Evolutionary conservation across 2,329 filamentous ascomycete genomes (phyloP).

Genomic region (Nemania bipapillata): DNA sequence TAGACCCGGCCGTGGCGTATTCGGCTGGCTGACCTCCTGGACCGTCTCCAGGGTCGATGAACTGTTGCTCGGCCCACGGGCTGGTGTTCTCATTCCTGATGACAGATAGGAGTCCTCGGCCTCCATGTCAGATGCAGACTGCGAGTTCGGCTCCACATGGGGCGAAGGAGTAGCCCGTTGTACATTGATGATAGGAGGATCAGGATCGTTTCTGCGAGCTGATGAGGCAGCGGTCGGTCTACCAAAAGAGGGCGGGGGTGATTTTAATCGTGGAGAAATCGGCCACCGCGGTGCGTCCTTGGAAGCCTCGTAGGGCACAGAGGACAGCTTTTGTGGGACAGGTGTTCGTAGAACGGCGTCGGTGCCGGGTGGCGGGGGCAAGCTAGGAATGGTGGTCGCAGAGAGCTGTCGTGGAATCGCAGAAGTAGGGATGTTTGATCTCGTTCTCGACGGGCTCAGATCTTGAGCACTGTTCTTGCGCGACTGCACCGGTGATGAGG

Average conservation of each 20-base stretch:
- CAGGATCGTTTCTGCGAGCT: slow-evolving; percentile 60
- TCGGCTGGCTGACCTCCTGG: slow-evolving; percentile 84
- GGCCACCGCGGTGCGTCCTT: slow-evolving; percentile 77
- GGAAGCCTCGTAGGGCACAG: slow-evolving; percentile 59
- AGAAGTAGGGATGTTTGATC: slow-evolving; percentile 66
- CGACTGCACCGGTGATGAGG: slow-evolving; percentile 60
- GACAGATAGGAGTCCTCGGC: slow-evolving; percentile 62
- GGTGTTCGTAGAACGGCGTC: slow-evolving; percentile 72
- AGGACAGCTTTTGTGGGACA: slow-evolving; percentile 70
- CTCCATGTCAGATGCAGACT: slow-evolving; percentile 62
- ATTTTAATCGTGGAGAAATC: slow-evolving; percentile 78
- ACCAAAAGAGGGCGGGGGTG: slow-evolving; percentile 72
- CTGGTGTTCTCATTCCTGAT: slow-evolving; percentile 69
- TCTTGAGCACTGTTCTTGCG: slow-evolving; percentile 74
- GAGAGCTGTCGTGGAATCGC: slow-evolving; percentile 72
- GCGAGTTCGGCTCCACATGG: slow-evolving; percentile 55
- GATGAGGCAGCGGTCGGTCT: slow-evolving; percentile 51
- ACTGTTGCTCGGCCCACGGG: slow-evolving; percentile 68
- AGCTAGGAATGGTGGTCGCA: slow-evolving; percentile 72
- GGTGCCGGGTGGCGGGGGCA: slow-evolving; percentile 66
- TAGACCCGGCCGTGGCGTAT: slow-evolving; percentile 67
- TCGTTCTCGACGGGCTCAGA: slow-evolving; percentile 68
- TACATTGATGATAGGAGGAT: slow-evolving; percentile 64
- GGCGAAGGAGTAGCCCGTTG: slow-evolving; percentile 62
- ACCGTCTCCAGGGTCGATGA: slow-evolving; percentile 83